Evolutionary conservation across 495 filamentous ascomycete genomes (phyloP).

Genomic region (Xylaria palmicola): DNA sequence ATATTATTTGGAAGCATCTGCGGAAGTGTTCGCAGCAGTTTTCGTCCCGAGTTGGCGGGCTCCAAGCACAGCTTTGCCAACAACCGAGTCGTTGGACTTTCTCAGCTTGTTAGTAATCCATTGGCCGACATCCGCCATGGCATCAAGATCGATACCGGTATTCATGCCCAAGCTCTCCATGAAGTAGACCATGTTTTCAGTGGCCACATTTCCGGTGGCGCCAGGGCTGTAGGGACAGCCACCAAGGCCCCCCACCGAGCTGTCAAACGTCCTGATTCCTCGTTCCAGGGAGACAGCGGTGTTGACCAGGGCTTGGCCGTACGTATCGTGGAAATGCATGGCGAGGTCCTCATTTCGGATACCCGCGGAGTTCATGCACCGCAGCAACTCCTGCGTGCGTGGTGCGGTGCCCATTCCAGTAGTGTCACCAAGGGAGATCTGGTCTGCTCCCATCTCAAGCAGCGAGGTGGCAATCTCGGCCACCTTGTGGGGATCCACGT

Average conservation of each 20-base stretch:
- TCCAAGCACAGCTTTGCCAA: constrained; percentile 74
- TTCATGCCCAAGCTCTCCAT: constrained; percentile 82
- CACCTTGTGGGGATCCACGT: constrained; percentile 74
- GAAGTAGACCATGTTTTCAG: constrained; percentile 90
- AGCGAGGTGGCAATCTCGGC: constrained; percentile 79
- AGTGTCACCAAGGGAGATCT: constrained; percentile 91
- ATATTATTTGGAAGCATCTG: neutral
- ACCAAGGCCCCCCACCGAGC: constrained; percentile 84
- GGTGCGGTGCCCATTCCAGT: constrained; percentile 96
- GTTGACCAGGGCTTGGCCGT: constrained; percentile 91
- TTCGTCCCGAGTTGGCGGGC: constrained; percentile 37
- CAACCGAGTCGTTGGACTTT: constrained; percentile 69
- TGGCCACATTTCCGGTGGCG: constrained; percentile 92
- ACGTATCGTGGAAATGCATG: constrained; percentile 96
- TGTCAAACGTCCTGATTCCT: constrained; percentile 87
- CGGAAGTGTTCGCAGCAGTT: no score
- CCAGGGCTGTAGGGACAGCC: constrained; percentile 94
- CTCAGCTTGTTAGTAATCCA: constrained; percentile 90
- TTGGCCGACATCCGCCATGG: constrained; percentile 74
- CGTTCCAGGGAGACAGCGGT: constrained; percentile 82
- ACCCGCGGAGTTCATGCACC: constrained; percentile 69
- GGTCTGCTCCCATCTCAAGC: constrained; percentile 93
- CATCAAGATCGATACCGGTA: constrained; percentile 83
- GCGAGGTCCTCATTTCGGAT: constrained; percentile 79
- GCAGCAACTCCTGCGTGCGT: constrained; percentile 67